Conservation (phyloP, 1,284 basidiomycete genomes). For the Garcileccinum viscosum region DNA sequence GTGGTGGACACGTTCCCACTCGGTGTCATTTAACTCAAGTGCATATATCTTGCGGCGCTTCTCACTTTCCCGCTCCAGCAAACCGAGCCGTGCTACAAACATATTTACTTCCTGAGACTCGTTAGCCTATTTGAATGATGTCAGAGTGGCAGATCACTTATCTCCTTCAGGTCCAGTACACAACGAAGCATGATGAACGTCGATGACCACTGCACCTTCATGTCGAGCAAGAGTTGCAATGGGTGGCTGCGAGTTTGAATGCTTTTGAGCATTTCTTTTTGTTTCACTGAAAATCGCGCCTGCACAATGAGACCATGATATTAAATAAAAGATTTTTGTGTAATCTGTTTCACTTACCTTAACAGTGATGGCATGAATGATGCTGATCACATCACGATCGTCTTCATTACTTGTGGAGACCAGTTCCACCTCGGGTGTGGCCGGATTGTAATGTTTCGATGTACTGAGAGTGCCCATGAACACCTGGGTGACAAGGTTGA, state of each 20-base stretch:
- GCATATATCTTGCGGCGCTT: not conserved
- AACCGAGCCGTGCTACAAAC: not conserved
- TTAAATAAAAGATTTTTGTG: too few species aligned
- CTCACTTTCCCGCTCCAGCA: not conserved
- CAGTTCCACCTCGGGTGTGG: not conserved
- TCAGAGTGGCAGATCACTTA: not conserved
- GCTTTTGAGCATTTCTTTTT: not conserved
- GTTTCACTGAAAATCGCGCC: not conserved
- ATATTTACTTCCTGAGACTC: not conserved
- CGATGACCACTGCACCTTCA: not conserved
- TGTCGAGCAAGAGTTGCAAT: not conserved
- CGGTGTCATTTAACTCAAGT: not conserved
- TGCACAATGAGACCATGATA: too few species aligned
- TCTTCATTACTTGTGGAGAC: not conserved
- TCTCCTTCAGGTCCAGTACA: not conserved
- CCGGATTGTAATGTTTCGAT: not conserved
- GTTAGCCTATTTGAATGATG: not conserved
- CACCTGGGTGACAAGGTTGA: not conserved
- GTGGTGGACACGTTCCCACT: constrained; percentile 1
- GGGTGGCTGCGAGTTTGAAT: not conserved
- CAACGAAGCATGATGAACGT: not conserved
- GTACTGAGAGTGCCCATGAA: not conserved
- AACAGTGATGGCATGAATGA: not conserved
- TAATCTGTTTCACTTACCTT: too few species aligned
- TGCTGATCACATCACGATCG: not conserved